Percentiles rank a stretch among this genome's conserved stretches.
These are phyloP conservation scores for Tylopilus vinaceipallidus DNA, from an alignment of 768 basidiomycete species.

Conservation along the genomic window DNA sequence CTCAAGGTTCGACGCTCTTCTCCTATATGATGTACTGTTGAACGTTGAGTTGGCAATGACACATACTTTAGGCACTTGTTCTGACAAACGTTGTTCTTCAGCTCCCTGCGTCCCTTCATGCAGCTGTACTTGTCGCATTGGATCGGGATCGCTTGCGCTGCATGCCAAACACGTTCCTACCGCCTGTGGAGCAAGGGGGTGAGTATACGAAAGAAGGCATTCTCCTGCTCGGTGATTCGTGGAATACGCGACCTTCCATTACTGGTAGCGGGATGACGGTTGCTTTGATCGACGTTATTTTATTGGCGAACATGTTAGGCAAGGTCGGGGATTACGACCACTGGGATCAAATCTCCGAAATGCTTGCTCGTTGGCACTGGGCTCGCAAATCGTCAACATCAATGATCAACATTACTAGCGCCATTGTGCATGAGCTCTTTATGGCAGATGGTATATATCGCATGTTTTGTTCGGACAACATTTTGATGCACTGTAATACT, in stretches of 20 bases:
- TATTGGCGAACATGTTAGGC: conserved; percentile 62
- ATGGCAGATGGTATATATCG: conserved; percentile 89
- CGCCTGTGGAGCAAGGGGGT: conserved; percentile 65
- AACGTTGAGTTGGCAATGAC: too few relatives aligned
- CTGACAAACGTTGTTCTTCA: conserved; percentile 71
- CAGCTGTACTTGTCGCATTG: conserved; percentile 64
- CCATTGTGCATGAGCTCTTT: conserved; percentile 93
- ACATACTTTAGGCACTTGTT: conserved; percentile 56
- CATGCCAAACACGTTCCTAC: conserved; percentile 96
- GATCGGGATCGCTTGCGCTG: conserved; percentile 76
- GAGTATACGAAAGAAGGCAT: conserved; percentile 57
- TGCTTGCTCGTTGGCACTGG: conserved; percentile 82
- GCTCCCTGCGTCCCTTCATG: conserved; percentile 71
- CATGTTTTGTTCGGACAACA: neutral
- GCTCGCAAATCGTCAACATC: conserved; percentile 77
- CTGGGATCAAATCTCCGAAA: conserved; percentile 48
- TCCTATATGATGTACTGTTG: too few relatives aligned
- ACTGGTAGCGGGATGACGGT: conserved; percentile 99
- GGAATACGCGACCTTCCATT: conserved; percentile 99
- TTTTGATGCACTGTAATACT: neutral
- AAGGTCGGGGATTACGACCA: conserved; percentile 41
- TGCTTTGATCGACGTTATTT: conserved; percentile 80
- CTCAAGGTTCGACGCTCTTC: too few relatives aligned
- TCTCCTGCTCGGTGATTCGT: conserved; percentile 89
- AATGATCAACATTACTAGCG: conserved; percentile 89